Evolutionary conservation across 345 rosid species (phyloP), one percentile per base, ranked within the genome.

Genomic region (Aquilaria yunnanensis): DNA sequence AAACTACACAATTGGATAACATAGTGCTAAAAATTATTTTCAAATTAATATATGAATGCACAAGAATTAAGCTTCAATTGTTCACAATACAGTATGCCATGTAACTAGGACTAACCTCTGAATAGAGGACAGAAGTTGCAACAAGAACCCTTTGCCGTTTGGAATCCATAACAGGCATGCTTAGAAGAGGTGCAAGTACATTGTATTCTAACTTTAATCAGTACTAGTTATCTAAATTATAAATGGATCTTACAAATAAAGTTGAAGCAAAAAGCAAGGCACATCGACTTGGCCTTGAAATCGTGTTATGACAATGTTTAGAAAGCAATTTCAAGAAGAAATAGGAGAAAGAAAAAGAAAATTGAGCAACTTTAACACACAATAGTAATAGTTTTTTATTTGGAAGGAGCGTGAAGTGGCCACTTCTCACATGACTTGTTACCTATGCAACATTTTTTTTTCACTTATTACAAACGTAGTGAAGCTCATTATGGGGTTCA

Each of bases 61-160:
- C 57, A 59, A 57, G 58, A 51, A 56, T 16, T 29, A n/a, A 60
- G 72, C 59, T 34, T 47, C 48, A 10, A 66, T 66, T 32, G 51
- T n/a, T 49, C 23, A 74, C 46, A 52, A 47, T 16, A 16, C 0
- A 16, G 23, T 16, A 16, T 59, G 46, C 65, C 47, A 61, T 70
- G 51, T 68, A 70, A 16, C 60, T 43, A 70, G 62, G 77, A 83
- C 97, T 72, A 75, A 95, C 99, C 99, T 95, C 99, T 43, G 99
- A 89, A 80, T 84, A 95, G 12, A 95, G 90, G 75, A 95, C 90
- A 75, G 97, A 95, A 59, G 96, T 83, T 46, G 97, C 93, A 67
- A 91, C 99, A 78, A 95, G 73, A 67, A 95, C 99, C 77, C 97
- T 79, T 68, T 91, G 99, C 72, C 97, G 80, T 83, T 89, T 95